phyloP scores from a whole-genome alignment of 495 filamentous ascomycete genomes.

The Lichenothelia convexa region DNA sequence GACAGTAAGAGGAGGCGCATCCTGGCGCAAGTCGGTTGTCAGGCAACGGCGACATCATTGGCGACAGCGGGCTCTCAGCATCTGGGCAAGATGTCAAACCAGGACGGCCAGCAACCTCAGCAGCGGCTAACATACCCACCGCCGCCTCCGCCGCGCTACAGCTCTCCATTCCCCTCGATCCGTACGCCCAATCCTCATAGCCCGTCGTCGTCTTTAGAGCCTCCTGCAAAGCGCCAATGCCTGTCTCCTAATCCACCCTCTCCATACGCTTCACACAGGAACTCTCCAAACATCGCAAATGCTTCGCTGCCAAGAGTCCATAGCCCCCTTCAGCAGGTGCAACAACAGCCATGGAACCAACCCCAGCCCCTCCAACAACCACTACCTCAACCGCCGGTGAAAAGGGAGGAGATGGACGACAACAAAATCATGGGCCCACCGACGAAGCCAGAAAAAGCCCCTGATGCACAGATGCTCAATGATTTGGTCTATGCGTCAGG shows the following conservation, averaged over 20 bases:
- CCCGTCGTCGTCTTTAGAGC: neutral
- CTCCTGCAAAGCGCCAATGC: constrained; percentile 38
- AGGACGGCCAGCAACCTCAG: no score
- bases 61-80: no score
- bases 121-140: neutral
- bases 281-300: constrained; percentile 1
- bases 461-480: constrained; percentile 51
- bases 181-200: neutral
- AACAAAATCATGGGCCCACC: constrained; percentile 57
- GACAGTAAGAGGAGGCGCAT: no score
- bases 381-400: neutral
- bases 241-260: constrained; percentile 45
- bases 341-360: constrained; percentile 14
- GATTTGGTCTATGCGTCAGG: constrained; percentile 66
- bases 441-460: constrained; percentile 40
- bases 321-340: constrained; percentile 13
- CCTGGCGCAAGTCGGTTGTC: no score
- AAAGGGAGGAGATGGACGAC: no score
- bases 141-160: neutral
- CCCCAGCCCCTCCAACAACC: constrained; percentile 4
- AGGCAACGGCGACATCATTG: no score
- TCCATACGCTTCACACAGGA: constrained; percentile 19
- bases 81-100: no score
- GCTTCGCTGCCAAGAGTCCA: constrained; percentile 8
- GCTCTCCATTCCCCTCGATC: neutral